Base-by-base conservation (phyloP, 2,329 filamentous ascomycete species). In the Thyridium curvatum region DNA sequence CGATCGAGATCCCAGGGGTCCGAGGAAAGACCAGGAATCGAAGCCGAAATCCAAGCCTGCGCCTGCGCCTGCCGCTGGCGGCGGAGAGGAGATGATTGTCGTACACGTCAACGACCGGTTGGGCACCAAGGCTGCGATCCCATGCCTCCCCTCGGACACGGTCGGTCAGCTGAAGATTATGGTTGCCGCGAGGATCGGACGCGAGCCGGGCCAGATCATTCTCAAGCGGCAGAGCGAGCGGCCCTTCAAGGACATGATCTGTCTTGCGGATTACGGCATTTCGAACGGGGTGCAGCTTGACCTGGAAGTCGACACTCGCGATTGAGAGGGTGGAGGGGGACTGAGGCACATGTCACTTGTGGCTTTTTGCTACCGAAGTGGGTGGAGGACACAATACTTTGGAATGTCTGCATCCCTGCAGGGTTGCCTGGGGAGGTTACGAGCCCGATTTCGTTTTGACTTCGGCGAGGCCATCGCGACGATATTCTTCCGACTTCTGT, bases 101-200 rank as follows among this genome's bases (percentile, higher is more conserved):
- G 90, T 97, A 14, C 80, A 91, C 53, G 81, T 97, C 55, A 97
- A 97, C 59, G 91, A 97, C 62, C 78, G 91, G n/a, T 69, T 97
- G 29, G 6, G 91, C 12, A 96, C 91, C n/a, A 95, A 95, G 55
- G 87, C 90, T 13, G 84, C 86, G 38, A 93, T 97, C 46, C 91
- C 91, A 0, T 96, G 90, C 58, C 70, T 95, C 41, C 82, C 86
- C 1, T 84, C 80, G 3, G 91, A 97, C 64, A 82, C 82, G 8
- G 82, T 96, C 48, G 83, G 82, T 47, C 74, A 90, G 44, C 88
- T 96, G 67, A 96, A 96, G 66, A 82, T 89, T 34, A 84, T 94
- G 72, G 89, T 96, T 17, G 90, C 90, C 4, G 86, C 86, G 31
- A 78, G 85, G 46, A 94, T 96, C 52, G 91, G 91, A 2, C 78